phyloP scores from a whole-genome alignment of 192 early-diverging fungal species.

The Gonapodya prolifera region DNA sequence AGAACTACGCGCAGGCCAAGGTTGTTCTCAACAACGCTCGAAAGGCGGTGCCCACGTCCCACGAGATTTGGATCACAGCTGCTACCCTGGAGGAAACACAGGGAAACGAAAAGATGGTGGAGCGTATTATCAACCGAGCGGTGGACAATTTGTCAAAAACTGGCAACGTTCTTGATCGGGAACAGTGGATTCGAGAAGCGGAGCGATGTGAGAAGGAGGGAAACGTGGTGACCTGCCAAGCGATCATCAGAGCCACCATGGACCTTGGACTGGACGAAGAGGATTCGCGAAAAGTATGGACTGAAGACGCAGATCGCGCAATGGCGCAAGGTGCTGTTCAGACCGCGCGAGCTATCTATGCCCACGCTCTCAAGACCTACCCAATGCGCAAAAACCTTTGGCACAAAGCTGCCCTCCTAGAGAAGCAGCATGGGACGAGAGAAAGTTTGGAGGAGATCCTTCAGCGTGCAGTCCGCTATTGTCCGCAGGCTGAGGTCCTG shows the following conservation, averaged over 20 bases:
- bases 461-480: slow-evolving; percentile 70
- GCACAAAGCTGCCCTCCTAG: slow-evolving; percentile 72
- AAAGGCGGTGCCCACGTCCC: slow-evolving; percentile 64
- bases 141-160: slow-evolving; percentile 50
- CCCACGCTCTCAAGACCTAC: slow-evolving; percentile 58
- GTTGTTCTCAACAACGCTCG: slow-evolving; percentile 87
- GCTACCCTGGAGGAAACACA: slow-evolving; percentile 83
- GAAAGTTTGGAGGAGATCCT: slow-evolving; percentile 66
- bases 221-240: slow-evolving; percentile 61
- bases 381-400: slow-evolving; percentile 75
- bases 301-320: slow-evolving; percentile 77
- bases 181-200: slow-evolving; percentile 83
- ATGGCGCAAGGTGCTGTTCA: slow-evolving; percentile 43
- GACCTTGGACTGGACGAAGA: slow-evolving; percentile 58
- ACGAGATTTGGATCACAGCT: slow-evolving; percentile 93
- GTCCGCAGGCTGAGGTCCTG: slow-evolving; percentile 81
- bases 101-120: slow-evolving; percentile 47
- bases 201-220: slow-evolving; percentile 68
- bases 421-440: slow-evolving; percentile 66
- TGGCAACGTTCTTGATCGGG: slow-evolving; percentile 60
- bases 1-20: slow-evolving; percentile 76
- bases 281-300: slow-evolving; percentile 69
- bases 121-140: slow-evolving; percentile 56
- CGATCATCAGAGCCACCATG: slow-evolving; percentile 70
- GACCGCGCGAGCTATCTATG: slow-evolving; percentile 81